phyloP scores from a whole-genome alignment of 768 basidiomycete species.

The Leccinum rimulosum region DNA sequence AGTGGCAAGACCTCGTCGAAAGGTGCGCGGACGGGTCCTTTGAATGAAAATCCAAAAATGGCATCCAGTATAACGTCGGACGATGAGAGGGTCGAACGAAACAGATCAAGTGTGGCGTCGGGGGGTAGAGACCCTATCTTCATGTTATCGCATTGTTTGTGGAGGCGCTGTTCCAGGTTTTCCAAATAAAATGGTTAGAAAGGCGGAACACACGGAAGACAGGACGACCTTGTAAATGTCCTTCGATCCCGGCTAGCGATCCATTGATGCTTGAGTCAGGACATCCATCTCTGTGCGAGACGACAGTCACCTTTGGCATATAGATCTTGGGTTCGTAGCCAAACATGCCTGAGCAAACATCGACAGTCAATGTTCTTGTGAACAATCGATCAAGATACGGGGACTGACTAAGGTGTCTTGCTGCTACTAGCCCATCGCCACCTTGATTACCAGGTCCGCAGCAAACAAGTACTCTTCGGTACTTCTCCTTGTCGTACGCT shows the following conservation, averaged over 20 bases:
- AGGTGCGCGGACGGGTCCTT: constrained; percentile 83
- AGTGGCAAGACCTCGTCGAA: constrained; percentile 77
- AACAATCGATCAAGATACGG: background rate
- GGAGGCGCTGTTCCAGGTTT: constrained; percentile 54
- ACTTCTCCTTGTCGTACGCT: constrained; percentile 66
- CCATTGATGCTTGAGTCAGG: background rate
- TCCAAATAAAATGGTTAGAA: background rate
- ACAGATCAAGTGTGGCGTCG: constrained; percentile 42
- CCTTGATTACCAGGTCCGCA: constrained; percentile 98
- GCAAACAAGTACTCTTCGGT: constrained; percentile 84
- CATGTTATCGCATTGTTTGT: constrained; percentile 88
- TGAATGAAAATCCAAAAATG: constrained; percentile 98
- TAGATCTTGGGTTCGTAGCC: constrained; percentile 88
- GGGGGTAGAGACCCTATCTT: constrained; percentile 68
- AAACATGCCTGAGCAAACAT: constrained; percentile 67
- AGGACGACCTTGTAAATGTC: constrained; percentile 78
- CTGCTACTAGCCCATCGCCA: constrained; percentile 96
- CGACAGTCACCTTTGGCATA: constrained; percentile 76
- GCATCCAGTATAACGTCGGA: constrained; percentile 90
- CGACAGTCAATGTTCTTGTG: background rate
- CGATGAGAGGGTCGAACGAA: constrained; percentile 49
- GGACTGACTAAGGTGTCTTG: constrained; percentile 79
- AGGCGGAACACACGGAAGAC: background rate
- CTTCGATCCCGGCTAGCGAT: constrained; percentile 78
- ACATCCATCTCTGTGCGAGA: background rate